These are phyloP conservation scores for Condylostoma magnum DNA, from an alignment of 169 alveolate genomes.

Conservation along the genomic window DNA sequence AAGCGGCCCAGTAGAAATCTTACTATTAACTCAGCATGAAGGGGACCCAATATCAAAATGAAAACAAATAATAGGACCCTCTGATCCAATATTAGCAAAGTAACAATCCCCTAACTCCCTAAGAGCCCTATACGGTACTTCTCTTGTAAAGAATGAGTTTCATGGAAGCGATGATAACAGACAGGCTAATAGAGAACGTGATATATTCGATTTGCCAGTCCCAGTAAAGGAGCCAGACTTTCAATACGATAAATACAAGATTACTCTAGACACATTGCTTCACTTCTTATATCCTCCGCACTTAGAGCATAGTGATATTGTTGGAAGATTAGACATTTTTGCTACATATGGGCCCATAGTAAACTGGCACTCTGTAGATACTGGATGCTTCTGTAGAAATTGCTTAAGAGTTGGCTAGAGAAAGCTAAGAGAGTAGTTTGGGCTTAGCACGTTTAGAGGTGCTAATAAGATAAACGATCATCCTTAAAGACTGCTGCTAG, in stretches of 20 bases:
- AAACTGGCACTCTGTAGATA: conserved; percentile 69
- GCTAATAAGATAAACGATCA: conserved; percentile 40
- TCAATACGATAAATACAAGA: conserved; percentile 61
- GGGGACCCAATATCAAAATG: conserved; percentile 76
- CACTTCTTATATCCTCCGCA: conserved; percentile 81
- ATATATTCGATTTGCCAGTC: conserved; percentile 73
- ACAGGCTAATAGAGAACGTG: conserved; percentile 80
- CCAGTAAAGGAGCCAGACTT: conserved; percentile 81
- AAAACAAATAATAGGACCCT: conserved; percentile 78
- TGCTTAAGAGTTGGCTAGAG: conserved; percentile 61
- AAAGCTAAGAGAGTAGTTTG: conserved; percentile 38
- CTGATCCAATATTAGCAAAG: conserved; percentile 73
- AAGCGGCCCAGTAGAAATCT: conserved; percentile 37
- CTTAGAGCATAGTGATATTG: conserved; percentile 73
- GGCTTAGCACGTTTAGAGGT: conserved; percentile 21
- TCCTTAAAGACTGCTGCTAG: conserved; percentile 56
- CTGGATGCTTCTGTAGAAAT: conserved; percentile 60
- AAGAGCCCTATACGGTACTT: conserved; percentile 70
- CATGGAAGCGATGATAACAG: conserved; percentile 70
- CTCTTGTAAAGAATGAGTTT: conserved; percentile 73
- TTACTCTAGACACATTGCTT: conserved; percentile 61
- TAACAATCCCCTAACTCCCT: conserved; percentile 47
- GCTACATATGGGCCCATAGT: conserved; percentile 83
- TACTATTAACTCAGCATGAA: conserved; percentile 46
- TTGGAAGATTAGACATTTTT: conserved; percentile 76